Evolutionary conservation across 352 stramenopile genomes (phyloP), one percentile per base, ranked within the genome.

Genomic region (Globisporangium irregulare): DNA sequence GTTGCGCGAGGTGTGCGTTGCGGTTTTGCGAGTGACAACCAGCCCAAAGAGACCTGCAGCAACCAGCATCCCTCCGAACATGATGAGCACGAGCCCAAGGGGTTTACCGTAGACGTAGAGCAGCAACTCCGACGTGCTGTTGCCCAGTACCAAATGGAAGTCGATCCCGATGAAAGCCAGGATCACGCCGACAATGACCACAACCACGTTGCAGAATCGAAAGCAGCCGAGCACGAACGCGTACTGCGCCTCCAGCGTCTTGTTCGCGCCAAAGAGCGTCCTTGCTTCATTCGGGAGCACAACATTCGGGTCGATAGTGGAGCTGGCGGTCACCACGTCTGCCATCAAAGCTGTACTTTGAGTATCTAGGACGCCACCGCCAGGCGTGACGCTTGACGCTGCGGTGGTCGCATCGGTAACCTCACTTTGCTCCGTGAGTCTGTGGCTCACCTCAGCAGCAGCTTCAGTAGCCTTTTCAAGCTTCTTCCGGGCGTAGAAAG

Each of bases 71-170:
- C 46, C 61, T 20, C 81, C 79, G 32, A 75, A 71, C 0, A 63
- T 54, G 0, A 75, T 56, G 1, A 88, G 38, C 1, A 71, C 62
- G 10, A 80, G 51, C 12, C 77, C 81, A 6, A 86, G 63, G 1
- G 65, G 46, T 10, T 79, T 73, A 14, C 79, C 72, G 18, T 84
- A 90, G 20, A 90, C 62, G 20, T 80, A 84, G 0, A 90, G 55
- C 27, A 85, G 74, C 38, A 86, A 27, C 53, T 87, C 81, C 0
- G 73, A 65, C n/a, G 81, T 82, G 24, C 72, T 87, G 36, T 84
- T 80, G 34, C 81, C 81, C 27, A 90, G 71, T 4, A 90, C 77
- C 46, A 80, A 73, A 32, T 76, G 63, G 20, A 90, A 80, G 36
- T 90, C 79, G 5, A 87, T 61, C 14, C 81, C 81, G 4, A 82